Evolutionary conservation across 2,329 filamentous ascomycete genomes (phyloP), one percentile per base, ranked within the genome.

Genomic region (Ilyonectria robusta): DNA sequence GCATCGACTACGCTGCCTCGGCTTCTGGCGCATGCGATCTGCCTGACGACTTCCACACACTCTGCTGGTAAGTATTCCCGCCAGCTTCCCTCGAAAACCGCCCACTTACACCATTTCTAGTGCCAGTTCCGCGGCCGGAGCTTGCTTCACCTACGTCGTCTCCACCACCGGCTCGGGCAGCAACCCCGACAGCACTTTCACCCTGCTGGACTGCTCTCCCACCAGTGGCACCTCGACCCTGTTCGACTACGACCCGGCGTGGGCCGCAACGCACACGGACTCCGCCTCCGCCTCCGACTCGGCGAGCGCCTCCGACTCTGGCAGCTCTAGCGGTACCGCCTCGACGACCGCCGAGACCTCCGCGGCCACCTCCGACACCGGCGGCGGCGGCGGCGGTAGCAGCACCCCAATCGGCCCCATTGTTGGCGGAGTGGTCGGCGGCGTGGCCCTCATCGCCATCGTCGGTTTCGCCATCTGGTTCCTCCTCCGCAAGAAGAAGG

Each of bases 391-490:
- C 47, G 50, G 31, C 53, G 62, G 63, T 1, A 44, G 46, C 23
- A 72, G 70, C n/a, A 73, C 78, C 7, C 77, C 78, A 57, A 73
- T 81, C 11, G 85, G 82, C 6, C 79, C 84, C 17, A 86, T 87
- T 48, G 83, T 77, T 8, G 85, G 85, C 11, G 84, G 84, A 29
- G 78, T 80, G 3, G 82, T 86, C 10, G 84, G 84, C n/a, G 85
- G 85, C 13, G 79, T 85, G 4, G 81, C 74, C 0, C 79, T 72
- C 15, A 70, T 86, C 21, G 81, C 76, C 3, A 72, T 86, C n/a
- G 75, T 86, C 50, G 79, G 77, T 21, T 68, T 80, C 7, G 80
- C 72, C 10, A 75, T 78, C 42, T 85, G 83, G 73, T 81, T 84
- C 69, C 71, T 85, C 21, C 58, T 84, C 59, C 82, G 81, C 23